A percentile compares a stretch with the other conserved stretches of the same genome.
phyloP scores from a whole-genome alignment of 2,329 filamentous ascomycete species.

The Neurospora sp. region DNA sequence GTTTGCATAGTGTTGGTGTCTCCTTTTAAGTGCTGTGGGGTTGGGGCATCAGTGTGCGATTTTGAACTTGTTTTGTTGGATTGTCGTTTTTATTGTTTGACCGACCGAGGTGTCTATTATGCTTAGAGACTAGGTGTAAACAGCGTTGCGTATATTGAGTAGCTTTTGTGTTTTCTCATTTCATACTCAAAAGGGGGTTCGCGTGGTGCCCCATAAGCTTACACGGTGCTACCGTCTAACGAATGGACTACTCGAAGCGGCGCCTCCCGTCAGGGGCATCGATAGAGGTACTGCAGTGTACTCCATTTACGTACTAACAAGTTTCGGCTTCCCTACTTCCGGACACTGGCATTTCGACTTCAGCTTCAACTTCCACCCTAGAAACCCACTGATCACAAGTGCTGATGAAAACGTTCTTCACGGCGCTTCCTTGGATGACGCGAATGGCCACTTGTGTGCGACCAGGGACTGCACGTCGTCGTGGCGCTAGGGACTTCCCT shows the following conservation, averaged over 20 bases:
- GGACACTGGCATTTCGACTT: background rate
- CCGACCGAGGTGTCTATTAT: background rate
- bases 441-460: background rate
- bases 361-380: background rate
- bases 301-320: background rate
- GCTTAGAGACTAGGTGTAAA: background rate
- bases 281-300: background rate
- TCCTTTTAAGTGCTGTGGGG: background rate
- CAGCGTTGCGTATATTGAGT: background rate
- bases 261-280: background rate
- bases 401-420: background rate
- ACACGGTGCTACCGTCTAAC: background rate
- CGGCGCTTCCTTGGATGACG: background rate
- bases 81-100: background rate
- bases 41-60: background rate
- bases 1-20: background rate
- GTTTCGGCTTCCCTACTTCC: background rate
- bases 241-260: background rate
- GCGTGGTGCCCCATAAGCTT: background rate
- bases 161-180: background rate
- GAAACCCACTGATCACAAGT: background rate
- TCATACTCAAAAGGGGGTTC: background rate
- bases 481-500: background rate
- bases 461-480: background rate
- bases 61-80: background rate